Base-by-base conservation (phyloP, 768 basidiomycete species). In the Trametes meyenii region DNA sequence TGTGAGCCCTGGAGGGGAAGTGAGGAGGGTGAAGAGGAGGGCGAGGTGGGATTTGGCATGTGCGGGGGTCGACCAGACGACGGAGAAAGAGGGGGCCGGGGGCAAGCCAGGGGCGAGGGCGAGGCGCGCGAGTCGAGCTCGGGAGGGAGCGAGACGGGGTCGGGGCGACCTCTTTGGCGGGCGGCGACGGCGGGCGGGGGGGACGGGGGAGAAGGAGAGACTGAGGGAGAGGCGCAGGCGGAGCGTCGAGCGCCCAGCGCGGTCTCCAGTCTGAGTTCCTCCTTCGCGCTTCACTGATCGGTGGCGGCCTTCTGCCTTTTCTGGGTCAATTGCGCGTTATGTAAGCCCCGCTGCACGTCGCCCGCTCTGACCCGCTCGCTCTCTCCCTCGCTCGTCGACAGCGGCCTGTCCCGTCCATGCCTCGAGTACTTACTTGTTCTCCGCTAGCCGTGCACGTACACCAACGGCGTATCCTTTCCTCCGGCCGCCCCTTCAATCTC, bases 1-100 rank as follows among this genome's bases (percentile, higher is more conserved):
- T 66, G 51, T 8, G 65, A 60, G 40, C 62, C 67, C 63, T 66
- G 56, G 33, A 61, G 65, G 67, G 57, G 69, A 66, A 66, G 66
- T 66, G 66, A 55, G 59, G 62, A 46, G 55, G 67, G 29, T 42
- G 51, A 38, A 67, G 69, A 62, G 43, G 54, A 48, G 35, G 55
- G 66, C 58, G 70, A 67, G 62, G 42, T 62, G 12, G 61, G 19
- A 39, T 26, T 65, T 43, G 66, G 61, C 66, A 72, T 50, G 59
- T 44, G 33, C n/a, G 66, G 65, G 48, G 60, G 55, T 10, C 40
- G 57, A 26, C 50, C 54, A 17, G 17, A 49, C 29, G 38, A 49
- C 35, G 49, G 48, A 39, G 60, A 53, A 24, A 65, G 57, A 33
- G 14, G 26, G 46, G 55, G 65, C 23, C 48, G 50, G 66, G 50